Conservation (phyloP, 768 basidiomycete genomes). For the Plicaturopsis crispa region DNA sequence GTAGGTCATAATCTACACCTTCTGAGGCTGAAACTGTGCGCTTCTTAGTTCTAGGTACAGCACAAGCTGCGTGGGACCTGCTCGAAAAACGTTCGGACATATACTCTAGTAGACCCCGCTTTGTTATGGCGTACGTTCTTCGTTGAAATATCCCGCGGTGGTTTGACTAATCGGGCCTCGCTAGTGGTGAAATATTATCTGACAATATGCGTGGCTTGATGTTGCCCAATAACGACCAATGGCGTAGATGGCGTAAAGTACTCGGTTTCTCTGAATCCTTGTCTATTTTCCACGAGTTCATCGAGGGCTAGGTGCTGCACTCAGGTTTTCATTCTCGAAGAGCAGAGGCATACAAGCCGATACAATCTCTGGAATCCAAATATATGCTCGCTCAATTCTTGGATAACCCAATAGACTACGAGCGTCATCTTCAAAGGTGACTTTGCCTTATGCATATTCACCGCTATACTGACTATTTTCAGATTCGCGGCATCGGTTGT, state of each 20-base stretch:
- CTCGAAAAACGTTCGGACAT: slow-evolving; percentile 39
- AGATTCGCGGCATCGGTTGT: slow-evolving; percentile 40
- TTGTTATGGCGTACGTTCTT: slow-evolving; percentile 30
- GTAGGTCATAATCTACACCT: not conserved
- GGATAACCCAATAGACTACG: slow-evolving; percentile 28
- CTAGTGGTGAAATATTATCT: slow-evolving; percentile 37
- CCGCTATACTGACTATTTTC: not conserved
- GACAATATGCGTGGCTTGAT: slow-evolving; percentile 38
- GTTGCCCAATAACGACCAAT: slow-evolving; percentile 34
- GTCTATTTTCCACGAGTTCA: not conserved
- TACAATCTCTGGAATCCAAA: slow-evolving; percentile 41
- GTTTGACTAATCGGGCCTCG: not conserved
- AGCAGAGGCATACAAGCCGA: slow-evolving; percentile 34
- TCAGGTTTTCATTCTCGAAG: slow-evolving; percentile 32
- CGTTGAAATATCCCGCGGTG: not conserved
- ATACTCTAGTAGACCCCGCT: slow-evolving; percentile 40
- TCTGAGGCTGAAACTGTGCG: no score
- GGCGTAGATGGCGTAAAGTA: slow-evolving; percentile 42
- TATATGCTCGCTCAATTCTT: slow-evolving; percentile 33
- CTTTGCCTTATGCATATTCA: not conserved
- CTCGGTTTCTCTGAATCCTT: not conserved
- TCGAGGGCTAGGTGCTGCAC: slow-evolving; percentile 30
- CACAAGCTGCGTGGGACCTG: slow-evolving; percentile 38
- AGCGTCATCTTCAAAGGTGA: slow-evolving; percentile 33
- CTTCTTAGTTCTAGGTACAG: slow-evolving; percentile 32